Base-by-base conservation (phyloP, 805 yeast species). In the Candida golubevii region DNA sequence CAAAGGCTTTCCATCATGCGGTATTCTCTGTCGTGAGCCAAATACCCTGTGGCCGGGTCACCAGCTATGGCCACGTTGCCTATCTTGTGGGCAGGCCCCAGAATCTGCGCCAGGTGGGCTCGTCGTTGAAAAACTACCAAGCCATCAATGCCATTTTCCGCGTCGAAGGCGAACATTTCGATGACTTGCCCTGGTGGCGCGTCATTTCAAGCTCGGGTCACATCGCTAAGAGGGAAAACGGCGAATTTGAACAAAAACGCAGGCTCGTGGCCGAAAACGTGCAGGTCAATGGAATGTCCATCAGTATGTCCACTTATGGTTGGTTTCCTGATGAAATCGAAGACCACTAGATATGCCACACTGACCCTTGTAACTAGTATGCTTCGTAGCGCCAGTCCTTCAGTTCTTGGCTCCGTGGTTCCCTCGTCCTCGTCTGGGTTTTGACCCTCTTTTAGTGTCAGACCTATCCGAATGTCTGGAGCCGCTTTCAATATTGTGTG, bases 101-200 rank as follows among this genome's bases (percentile, higher is more conserved):
- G 39, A 82, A 84, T 50, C 72, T 93, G 1, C 68, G 95, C 6
- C 88, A 79, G 47, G 93, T 85, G 1, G 95, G 95, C 0, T 74
- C 75, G 29, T 77, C 89, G 0, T 64, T 86, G 47, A 86, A 85
- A 60, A 67, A 75, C 38, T 66, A 54, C 35, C 31, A 45, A 5
- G 49, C 47, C 12, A 58, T 65, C 26, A 50, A 63, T 6, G 53
- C 56, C 13, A 51, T 49, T 28, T 50, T 69, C 11, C 56, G 57
- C 23, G 44, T 36, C 1, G 69, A 64, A 8, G 50, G 50, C 18
- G 48, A 42, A 6, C 45, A 44, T 10, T 40, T 55, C 8, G 60
- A 52, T 2, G 66, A 65, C 8, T 74, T 85, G 11, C 91, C 91
- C 4, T 86, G 95, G 95, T 85, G 91, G 91, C 63, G 95, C 31